phyloP scores from a whole-genome alignment of 2,329 filamentous ascomycete species.

The Grosmannia serpens region DNA sequence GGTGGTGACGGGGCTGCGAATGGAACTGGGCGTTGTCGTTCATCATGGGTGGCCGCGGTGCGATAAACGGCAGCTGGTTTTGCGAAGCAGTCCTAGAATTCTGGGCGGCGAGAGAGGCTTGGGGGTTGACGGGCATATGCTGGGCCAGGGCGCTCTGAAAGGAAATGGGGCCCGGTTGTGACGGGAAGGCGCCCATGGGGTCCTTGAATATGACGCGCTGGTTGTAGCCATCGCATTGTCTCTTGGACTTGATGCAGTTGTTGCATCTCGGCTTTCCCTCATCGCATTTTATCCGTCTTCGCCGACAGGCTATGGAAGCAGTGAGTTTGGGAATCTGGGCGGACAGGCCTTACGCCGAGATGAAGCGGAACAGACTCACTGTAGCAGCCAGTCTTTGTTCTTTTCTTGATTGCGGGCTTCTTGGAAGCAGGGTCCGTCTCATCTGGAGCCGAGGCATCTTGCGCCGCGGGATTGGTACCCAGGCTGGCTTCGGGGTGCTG shows the following conservation, averaged over 20 bases:
- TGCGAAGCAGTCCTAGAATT: background rate
- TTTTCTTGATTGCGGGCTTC: background rate
- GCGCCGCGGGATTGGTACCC: background rate
- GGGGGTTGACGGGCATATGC: conserved; percentile 31
- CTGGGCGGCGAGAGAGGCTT: conserved; percentile 16
- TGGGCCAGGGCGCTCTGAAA: conserved; percentile 32
- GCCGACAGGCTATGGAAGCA: conserved; percentile 61
- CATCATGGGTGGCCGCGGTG: background rate
- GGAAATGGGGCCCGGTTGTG: conserved; percentile 30
- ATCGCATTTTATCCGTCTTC: conserved; percentile 92
- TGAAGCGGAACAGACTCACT: background rate
- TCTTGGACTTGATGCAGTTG: conserved; percentile 80
- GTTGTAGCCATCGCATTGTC: conserved; percentile 73
- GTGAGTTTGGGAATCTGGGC: conserved; percentile 5
- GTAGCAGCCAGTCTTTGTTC: conserved; percentile 2
- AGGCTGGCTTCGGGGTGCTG: background rate
- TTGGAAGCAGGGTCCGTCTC: background rate
- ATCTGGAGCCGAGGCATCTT: background rate
- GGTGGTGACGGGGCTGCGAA: background rate
- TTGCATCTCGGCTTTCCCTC: conserved; percentile 73
- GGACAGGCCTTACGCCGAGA: background rate
- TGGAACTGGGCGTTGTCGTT: background rate
- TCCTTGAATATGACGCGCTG: conserved; percentile 73
- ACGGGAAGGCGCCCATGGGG: conserved; percentile 48
- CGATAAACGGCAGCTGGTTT: background rate